These are phyloP conservation scores for Botrytis aclada DNA, from an alignment of 2,329 filamentous ascomycete species.

Conservation along the genomic window DNA sequence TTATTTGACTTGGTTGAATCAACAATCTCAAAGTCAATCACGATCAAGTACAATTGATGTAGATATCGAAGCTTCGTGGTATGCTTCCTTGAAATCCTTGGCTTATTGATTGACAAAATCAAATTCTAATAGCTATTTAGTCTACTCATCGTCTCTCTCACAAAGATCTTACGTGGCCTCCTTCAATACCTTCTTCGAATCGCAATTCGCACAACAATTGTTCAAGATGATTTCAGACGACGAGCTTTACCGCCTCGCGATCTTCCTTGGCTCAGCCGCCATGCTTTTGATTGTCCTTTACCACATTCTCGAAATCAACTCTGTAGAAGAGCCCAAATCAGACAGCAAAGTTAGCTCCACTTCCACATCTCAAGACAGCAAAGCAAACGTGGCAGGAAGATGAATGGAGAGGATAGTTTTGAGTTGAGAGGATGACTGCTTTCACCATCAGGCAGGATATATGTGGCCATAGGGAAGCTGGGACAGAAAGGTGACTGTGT, in stretches of 20 bases:
- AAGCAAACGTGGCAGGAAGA: conserved; percentile 24
- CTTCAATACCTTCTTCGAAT: background rate
- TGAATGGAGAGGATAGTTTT: conserved; percentile 19
- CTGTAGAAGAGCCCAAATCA: conserved; percentile 49
- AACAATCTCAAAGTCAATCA: background rate
- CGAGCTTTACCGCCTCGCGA: conserved; percentile 85
- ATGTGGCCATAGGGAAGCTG: background rate
- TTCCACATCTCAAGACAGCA: conserved; percentile 24
- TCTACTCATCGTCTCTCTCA: conserved; percentile 14
- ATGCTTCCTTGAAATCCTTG: background rate
- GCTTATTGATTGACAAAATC: background rate
- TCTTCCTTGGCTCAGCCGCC: conserved; percentile 84
- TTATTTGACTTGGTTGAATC: background rate
- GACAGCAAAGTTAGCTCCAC: conserved; percentile 25
- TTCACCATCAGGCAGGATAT: background rate
- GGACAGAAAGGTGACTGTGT: background rate
- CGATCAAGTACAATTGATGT: conserved; percentile 19
- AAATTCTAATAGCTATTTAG: conserved; percentile 20
- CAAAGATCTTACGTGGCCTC: conserved; percentile 26
- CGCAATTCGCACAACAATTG: background rate
- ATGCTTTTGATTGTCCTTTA: conserved; percentile 94
- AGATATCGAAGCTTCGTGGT: conserved; percentile 7
- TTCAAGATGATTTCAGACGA: conserved; percentile 88
- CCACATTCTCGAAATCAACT: conserved; percentile 94
- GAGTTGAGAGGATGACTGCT: background rate